A percentile compares a stretch with the other conserved stretches of the same genome.
Conservation (phyloP, 1,284 basidiomycete genomes). For the Pisolithus thermaeus region DNA sequence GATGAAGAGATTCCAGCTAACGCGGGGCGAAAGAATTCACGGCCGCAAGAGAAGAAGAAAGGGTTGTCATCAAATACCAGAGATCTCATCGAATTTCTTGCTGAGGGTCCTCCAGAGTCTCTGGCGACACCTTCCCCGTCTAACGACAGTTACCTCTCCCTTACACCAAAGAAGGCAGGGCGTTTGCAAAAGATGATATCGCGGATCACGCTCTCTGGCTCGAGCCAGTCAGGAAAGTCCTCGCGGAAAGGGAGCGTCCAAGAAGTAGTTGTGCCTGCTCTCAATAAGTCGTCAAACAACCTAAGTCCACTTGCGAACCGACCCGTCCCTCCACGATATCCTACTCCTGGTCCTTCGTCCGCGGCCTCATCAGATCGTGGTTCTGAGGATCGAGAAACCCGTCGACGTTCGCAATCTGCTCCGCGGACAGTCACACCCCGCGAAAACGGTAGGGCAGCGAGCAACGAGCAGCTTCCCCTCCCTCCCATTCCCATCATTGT, state of each 20-base stretch:
- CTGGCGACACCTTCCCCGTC: neutral
- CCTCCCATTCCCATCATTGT: conserved; percentile 7
- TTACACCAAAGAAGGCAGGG: conserved; percentile 48
- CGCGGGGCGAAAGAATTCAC: conserved; percentile 15
- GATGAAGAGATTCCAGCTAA: conserved; percentile 39
- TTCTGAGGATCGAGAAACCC: conserved; percentile 20
- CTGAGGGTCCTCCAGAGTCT: conserved; percentile 29
- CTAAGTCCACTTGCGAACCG: conserved; percentile 47
- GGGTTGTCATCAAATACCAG: conserved; percentile 44
- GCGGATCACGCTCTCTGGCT: conserved; percentile 53
- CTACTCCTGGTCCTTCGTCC: conserved; percentile 23
- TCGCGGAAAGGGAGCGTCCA: conserved; percentile 24
- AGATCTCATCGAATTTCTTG: conserved; percentile 49
- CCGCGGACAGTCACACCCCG: conserved; percentile 29
- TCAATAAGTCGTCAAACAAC: conserved; percentile 35
- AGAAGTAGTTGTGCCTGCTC: conserved; percentile 16
- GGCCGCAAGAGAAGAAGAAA: conserved; percentile 27
- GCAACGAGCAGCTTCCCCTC: conserved; percentile 7
- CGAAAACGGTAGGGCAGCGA: conserved; percentile 14
- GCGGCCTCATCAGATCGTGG: conserved; percentile 36
- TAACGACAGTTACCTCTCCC: conserved; percentile 30
- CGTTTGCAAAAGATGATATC: conserved; percentile 77
- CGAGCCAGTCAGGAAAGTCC: conserved; percentile 25
- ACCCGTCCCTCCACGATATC: conserved; percentile 50
- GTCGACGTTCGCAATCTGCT: conserved; percentile 25